Conservation (phyloP, 2,329 filamentous ascomycete genomes). For the Venturia asperata region DNA sequence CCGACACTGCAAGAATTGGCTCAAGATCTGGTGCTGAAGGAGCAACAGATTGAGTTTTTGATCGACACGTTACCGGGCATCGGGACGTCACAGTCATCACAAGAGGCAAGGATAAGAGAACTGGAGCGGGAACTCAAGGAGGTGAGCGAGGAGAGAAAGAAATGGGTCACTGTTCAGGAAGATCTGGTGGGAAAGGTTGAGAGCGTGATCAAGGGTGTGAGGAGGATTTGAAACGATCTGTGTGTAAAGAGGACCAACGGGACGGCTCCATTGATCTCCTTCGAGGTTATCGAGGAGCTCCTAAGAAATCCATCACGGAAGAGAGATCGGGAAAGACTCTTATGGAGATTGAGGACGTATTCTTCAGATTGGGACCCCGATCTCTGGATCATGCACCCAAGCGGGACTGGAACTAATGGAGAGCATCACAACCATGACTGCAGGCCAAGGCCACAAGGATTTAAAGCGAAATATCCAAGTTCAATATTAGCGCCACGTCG, state of each 20-base stretch:
- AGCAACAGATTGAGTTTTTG: constrained; percentile 74
- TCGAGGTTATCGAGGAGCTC: background rate
- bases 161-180: constrained; percentile 38
- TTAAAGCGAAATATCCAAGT: background rate
- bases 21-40: constrained; percentile 67
- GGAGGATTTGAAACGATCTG: constrained; percentile 10
- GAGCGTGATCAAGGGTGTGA: constrained; percentile 36
- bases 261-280: background rate
- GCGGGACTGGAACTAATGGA: background rate
- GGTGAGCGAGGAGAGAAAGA: constrained; percentile 35
- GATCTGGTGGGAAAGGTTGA: constrained; percentile 40
- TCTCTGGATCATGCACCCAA: background rate
- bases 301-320: background rate
- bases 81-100: constrained; percentile 70
- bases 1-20: constrained; percentile 63
- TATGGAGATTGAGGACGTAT: too few relatives aligned
- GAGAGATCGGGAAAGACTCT: too few relatives aligned
- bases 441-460: background rate
- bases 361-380: background rate
- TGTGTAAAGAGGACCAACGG: background rate
- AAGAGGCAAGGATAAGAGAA: constrained; percentile 52
- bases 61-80: constrained; percentile 70
- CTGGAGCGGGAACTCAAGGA: constrained; percentile 38
- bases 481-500: background rate
- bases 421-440: background rate